phyloP scores from a whole-genome alignment of 1,139 yeast species.

The Candida glucosophila region DNA sequence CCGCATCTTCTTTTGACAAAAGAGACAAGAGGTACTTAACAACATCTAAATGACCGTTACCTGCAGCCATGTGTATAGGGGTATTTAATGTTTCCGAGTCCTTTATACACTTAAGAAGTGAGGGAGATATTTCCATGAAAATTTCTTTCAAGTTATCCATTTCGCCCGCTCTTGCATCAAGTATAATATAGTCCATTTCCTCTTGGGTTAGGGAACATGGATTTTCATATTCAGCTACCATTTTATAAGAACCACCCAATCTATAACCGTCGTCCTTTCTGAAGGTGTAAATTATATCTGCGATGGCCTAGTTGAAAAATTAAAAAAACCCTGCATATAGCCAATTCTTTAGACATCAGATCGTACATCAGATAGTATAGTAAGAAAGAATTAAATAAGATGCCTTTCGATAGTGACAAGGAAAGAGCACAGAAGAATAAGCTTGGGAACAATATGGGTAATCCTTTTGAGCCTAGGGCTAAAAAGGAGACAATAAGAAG shows the following conservation, averaged over 20 bases:
- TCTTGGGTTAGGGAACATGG: slow-evolving; percentile 53
- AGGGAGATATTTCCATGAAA: slow-evolving; percentile 53
- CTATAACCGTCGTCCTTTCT: too few relatives aligned
- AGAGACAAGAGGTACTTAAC: slow-evolving; percentile 51
- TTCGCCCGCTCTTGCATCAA: slow-evolving; percentile 85
- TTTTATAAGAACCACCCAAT: too few relatives aligned
- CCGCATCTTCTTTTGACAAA: slow-evolving; percentile 36
- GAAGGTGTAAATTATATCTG: too few relatives aligned
- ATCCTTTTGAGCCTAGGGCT: slow-evolving; percentile 22
- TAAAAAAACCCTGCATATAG: slow-evolving; percentile 3
- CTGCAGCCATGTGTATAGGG: slow-evolving; percentile 90
- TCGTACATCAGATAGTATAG: too few relatives aligned
- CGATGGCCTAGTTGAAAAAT: slow-evolving; percentile 3
- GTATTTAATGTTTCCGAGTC: slow-evolving; percentile 64
- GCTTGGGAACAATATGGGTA: too few relatives aligned
- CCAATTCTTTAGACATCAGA: too few relatives aligned
- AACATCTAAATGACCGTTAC: slow-evolving; percentile 79
- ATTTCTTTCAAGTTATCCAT: slow-evolving; percentile 62
- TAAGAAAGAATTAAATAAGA: too few relatives aligned
- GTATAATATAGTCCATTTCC: slow-evolving; percentile 72
- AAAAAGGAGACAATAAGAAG: slow-evolving; percentile 25
- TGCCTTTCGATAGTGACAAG: too few relatives aligned
- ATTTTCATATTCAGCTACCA: slow-evolving; percentile 12
- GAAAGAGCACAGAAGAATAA: too few relatives aligned
- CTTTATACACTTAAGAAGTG: slow-evolving; percentile 39